Base-by-base conservation (phyloP, 495 filamentous ascomycete species). In the Umbilicaria muhlenbergii region DNA sequence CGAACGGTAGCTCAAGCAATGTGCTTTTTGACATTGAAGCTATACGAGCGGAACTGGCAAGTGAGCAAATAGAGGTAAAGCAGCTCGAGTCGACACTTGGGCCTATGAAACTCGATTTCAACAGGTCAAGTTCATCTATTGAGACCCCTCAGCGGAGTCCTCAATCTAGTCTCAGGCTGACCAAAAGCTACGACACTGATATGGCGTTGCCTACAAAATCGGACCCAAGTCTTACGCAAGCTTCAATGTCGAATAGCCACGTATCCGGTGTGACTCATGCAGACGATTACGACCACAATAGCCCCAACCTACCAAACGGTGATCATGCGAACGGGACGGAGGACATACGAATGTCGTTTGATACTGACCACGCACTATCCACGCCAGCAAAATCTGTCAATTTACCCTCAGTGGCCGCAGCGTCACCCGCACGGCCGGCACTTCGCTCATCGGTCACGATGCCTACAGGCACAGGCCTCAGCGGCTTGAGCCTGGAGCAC, bases 11-110 rank as follows among this genome's bases (percentile, higher is more conserved):
- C 0, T 53, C 59, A 4, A 63, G 59, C 4, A 63, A 62, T 39
- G 83, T 95, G 1, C 66, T 99, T 10, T 99, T 99, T 52, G 91
- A 99, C 55, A 79, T 96, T 40, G 91, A 99, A 53, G 91, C 91
- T 5, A 94, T 99, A 49, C 74, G 83, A 39, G 75, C 81, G 2
- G 86, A 93, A 53, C 61, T 99, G 8, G 83, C 84, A 18, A 81
- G 73, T 31, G 80, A 91, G 47, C 67, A 67, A 34, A 73, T 91
- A 39, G 70, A 84, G 56, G 74, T 93, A 45, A 79, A 74, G 54
- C 81, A 98, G 61, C 66, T 94, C 32, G 77, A 88, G 55, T 87
- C 81, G 11, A 94, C 88, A 3, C 63, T 94, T 14, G 87, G 88
- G 39, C 82, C 87, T 1, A 88, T 94, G 68, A 88, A 87, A 52